A percentile compares a stretch with the other conserved stretches of the same genome.
These are phyloP conservation scores for Nakazawaea anatomiae DNA, from an alignment of 805 yeast species.

Conservation along the genomic window DNA sequence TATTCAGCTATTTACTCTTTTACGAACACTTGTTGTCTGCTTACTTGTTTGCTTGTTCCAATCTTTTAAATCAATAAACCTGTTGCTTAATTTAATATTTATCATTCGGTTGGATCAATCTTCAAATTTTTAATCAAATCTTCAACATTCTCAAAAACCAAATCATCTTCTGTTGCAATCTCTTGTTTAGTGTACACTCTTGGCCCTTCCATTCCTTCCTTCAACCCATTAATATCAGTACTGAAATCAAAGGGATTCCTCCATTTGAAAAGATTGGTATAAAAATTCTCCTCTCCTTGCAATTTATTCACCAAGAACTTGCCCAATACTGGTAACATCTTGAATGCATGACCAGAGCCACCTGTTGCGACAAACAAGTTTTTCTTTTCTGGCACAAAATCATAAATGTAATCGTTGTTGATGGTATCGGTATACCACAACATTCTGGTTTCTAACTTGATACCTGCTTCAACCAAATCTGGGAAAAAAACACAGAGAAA, in stretches of 20 bases:
- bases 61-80: neutral
- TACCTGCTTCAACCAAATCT: conserved; percentile 18
- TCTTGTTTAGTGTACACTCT: conserved; percentile 13
- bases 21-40: neutral
- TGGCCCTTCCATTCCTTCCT: conserved; percentile 16
- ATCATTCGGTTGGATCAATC: conserved; percentile 1
- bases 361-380: conserved; percentile 27
- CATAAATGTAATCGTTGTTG: conserved; percentile 25
- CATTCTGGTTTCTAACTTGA: conserved; percentile 19
- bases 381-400: conserved; percentile 25
- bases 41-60: neutral
- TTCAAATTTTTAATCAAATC: conserved; percentile 1
- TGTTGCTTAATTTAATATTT: no score
- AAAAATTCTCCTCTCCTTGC: conserved; percentile 24
- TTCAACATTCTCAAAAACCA: conserved; percentile 8
- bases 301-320: conserved; percentile 25
- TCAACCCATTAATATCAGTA: conserved; percentile 23
- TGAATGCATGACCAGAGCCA: conserved; percentile 31
- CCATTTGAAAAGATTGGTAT: conserved; percentile 27
- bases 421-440: conserved; percentile 29
- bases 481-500: conserved; percentile 22
- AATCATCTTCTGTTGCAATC: conserved; percentile 16
- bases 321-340: conserved; percentile 28
- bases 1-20: neutral
- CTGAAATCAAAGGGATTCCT: conserved; percentile 20